Percentiles rank a stretch among this genome's conserved stretches.
Evolutionary conservation across 2,329 filamentous ascomycete species (phyloP).

Genomic region (Fusarium musae): DNA sequence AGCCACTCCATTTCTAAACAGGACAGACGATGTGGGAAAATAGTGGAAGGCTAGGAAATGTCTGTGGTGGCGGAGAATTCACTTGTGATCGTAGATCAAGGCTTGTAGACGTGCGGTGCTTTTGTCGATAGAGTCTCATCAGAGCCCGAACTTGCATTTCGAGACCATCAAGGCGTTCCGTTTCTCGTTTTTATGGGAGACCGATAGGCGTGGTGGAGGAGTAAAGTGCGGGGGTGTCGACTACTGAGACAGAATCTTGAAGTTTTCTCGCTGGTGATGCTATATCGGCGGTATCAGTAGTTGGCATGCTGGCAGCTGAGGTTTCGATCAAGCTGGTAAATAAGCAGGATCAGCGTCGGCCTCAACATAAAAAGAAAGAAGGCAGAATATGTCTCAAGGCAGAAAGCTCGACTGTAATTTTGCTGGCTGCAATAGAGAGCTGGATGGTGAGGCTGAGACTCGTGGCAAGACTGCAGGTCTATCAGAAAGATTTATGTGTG

Average conservation of each 20-base stretch:
- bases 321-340: not conserved
- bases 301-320: not conserved
- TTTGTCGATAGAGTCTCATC: too few relatives aligned
- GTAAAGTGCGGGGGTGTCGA: not conserved
- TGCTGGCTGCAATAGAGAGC: not conserved
- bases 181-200: too few relatives aligned
- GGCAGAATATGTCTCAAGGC: not conserved
- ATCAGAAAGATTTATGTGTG: too few relatives aligned
- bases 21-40: too few relatives aligned
- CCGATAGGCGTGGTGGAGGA: too few relatives aligned
- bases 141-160: too few relatives aligned
- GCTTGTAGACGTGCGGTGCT: too few relatives aligned
- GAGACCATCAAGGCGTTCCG: too few relatives aligned
- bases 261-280: too few relatives aligned
- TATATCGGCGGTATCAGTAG: fast-evolving
- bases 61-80: not conserved
- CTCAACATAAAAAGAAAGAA: fast-evolving
- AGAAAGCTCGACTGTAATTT: not conserved
- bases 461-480: fast-evolving
- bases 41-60: not conserved
- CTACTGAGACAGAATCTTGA: fast-evolving
- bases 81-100: too few relatives aligned
- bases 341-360: fast-evolving
- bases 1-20: fast-evolving
- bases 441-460: fast-evolving